Base-by-base conservation (phyloP, 2,329 filamentous ascomycete species). In the Neonectria ditissima region DNA sequence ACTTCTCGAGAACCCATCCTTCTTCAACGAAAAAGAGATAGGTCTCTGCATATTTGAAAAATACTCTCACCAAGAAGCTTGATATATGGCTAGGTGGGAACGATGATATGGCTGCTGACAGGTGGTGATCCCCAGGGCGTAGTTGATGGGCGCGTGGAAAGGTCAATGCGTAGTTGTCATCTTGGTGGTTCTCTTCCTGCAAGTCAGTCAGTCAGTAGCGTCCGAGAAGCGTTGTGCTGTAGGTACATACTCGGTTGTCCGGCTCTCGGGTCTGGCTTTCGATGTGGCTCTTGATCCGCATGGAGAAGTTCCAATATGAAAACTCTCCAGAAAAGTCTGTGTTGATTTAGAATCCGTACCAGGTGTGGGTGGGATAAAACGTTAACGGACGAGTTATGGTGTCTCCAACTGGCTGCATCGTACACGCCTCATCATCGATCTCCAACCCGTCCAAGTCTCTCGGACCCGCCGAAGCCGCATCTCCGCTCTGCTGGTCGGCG, bases 301-400 rank as follows among this genome's bases (percentile, higher is more conserved):
- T 83, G 41, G 82, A 84, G 68, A 84, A 84, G 65, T 84, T 84
- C 81, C 82, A 84, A 60, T 84, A 82, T 1, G 82, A 84, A 66
- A 85, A 84, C 65, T 85, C 83, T 9, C 83, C 82, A 1, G 83
- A 84, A 63, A 83, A 85, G 56, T 84, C 82, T 84, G 39, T 8
- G 6, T 24, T 32, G 39, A 9, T 11, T 43, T 10, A 44, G 13
- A 20, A 2, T 20, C 16, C 26, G 65, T 65, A 26, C 59, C 44
- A 30, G 65, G 39, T 56, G 63, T 56, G 39, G 26, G 67, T 48
- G 8, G 55, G 41, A 22, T 4, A 37, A 10, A 18, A 45, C 26
- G 32, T 50, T 50, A 44, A 56, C 26, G 39, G 16, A 43, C 39
- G 39, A 55, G n/a, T 44, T 59, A 28, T 60, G 59, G 45, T 43